phyloP scores from a whole-genome alignment of 805 yeast genomes.

The Diddensiella transvaalensis region DNA sequence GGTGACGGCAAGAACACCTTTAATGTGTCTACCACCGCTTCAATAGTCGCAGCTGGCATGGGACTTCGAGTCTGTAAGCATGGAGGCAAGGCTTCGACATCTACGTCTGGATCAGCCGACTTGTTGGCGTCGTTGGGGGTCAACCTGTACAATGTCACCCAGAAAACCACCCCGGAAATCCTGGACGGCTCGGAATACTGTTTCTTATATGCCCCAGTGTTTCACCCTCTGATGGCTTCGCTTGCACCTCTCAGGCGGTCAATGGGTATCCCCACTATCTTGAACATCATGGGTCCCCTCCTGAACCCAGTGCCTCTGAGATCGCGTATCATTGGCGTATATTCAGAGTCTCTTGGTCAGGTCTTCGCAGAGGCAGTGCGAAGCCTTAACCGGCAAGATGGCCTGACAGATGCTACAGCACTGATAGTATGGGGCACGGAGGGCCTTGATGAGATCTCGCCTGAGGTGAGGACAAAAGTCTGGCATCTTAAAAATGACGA shows the following conservation, averaged over 20 bases:
- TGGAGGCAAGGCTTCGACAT: conserved; percentile 96
- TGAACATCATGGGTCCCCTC: conserved; percentile 91
- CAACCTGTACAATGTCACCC: conserved; percentile 67
- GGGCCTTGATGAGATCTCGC: conserved; percentile 92
- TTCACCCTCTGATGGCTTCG: conserved; percentile 85
- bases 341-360: conserved; percentile 70
- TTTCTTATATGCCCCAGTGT: conserved; percentile 87
- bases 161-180: conserved; percentile 55
- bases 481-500: conserved; percentile 60
- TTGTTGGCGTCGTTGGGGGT: conserved; percentile 76
- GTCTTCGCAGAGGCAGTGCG: conserved; percentile 81
- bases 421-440: conserved; percentile 92
- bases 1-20: conserved; percentile 98
- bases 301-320: conserved; percentile 82
- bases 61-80: conserved; percentile 80
- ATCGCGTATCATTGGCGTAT: conserved; percentile 87
- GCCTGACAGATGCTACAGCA: conserved; percentile 45
- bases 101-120: conserved; percentile 92
- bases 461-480: conserved; percentile 73
- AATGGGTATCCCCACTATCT: conserved; percentile 87
- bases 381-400: conserved; percentile 49
- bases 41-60: conserved; percentile 92
- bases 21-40: conserved; percentile 92
- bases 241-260: conserved; percentile 75
- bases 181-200: conserved; percentile 48